Conservation (phyloP, 1,284 basidiomycete species). For the Coniophora puteana region DNA sequence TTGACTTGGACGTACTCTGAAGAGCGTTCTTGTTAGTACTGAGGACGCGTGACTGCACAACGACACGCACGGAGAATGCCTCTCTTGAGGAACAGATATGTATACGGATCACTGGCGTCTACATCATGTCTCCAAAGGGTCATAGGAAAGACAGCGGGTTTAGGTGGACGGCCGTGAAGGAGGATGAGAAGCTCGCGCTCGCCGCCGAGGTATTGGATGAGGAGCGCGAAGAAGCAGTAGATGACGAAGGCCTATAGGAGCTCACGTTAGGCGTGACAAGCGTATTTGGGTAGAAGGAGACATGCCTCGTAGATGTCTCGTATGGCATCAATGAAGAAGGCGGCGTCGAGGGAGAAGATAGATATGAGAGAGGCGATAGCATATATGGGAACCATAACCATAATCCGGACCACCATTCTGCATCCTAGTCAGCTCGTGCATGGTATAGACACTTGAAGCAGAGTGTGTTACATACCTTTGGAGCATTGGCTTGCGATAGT, state of each 20-base stretch:
- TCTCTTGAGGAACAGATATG: slow-evolving; percentile 90
- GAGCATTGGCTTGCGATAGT: slow-evolving; percentile 80
- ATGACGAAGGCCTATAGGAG: slow-evolving; percentile 85
- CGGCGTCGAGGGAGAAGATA: slow-evolving; percentile 90
- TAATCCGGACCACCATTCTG: slow-evolving; percentile 93
- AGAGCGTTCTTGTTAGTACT: slow-evolving; percentile 9
- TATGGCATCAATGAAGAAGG: slow-evolving; percentile 94
- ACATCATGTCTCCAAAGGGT: slow-evolving; percentile 75
- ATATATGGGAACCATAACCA: slow-evolving; percentile 97
- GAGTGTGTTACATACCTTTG: slow-evolving; percentile 55
- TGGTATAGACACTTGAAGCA: slow-evolving; percentile 2
- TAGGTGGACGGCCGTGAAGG: slow-evolving; percentile 86
- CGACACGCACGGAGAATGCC: slow-evolving; percentile 85
- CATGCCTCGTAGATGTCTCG: slow-evolving; percentile 94
- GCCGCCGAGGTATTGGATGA: slow-evolving; percentile 87
- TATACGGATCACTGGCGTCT: slow-evolving; percentile 92
- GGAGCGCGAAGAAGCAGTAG: slow-evolving; percentile 86
- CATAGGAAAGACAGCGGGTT: slow-evolving; percentile 83
- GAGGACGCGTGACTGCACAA: not conserved
- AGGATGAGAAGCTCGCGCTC: slow-evolving; percentile 91
- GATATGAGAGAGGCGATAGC: slow-evolving; percentile 90
- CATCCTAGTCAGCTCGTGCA: slow-evolving; percentile 11
- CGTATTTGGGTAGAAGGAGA: slow-evolving; percentile 1
- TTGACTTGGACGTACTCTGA: slow-evolving; percentile 97
- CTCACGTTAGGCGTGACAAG: slow-evolving; percentile 3